These are phyloP conservation scores for Raddia distichophylla DNA, from an alignment of 176 grass and related monocot species.

Conservation along the genomic window DNA sequence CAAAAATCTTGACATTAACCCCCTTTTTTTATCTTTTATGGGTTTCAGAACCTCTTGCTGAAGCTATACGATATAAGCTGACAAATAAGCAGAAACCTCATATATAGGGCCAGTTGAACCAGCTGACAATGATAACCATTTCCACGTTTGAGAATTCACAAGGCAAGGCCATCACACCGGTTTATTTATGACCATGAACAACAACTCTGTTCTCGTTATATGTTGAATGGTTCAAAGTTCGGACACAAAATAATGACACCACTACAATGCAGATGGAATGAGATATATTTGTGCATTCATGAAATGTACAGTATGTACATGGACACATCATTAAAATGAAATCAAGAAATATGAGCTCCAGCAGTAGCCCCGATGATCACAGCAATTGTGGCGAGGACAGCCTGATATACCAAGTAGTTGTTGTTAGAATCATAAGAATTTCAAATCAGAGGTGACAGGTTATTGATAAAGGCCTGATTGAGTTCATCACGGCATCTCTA, in stretches of 20 bases:
- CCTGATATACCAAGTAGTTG: constrained; percentile 51
- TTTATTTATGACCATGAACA: constrained; percentile 45
- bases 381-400: constrained; percentile 65
- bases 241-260: background rate
- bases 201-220: constrained; percentile 11
- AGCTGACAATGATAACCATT: background rate
- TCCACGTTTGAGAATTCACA: background rate
- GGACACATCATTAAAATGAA: constrained; percentile 10
- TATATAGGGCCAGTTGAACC: background rate
- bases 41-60: background rate
- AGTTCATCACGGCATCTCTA: background rate
- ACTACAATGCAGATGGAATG: constrained; percentile 26
- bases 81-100: background rate
- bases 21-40: background rate
- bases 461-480: background rate
- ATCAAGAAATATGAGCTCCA: constrained; percentile 59
- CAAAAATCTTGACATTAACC: background rate
- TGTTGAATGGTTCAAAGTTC: constrained; percentile 18
- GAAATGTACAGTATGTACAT: constrained; percentile 53
- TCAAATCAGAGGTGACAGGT: background rate
- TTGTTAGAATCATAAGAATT: constrained; percentile 23
- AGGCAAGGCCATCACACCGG: background rate
- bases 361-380: constrained; percentile 60
- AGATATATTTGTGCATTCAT: constrained; percentile 6
- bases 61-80: background rate